Evolutionary conservation across 352 stramenopile species (phyloP).

Genomic region (Globisporangium paddicum): DNA sequence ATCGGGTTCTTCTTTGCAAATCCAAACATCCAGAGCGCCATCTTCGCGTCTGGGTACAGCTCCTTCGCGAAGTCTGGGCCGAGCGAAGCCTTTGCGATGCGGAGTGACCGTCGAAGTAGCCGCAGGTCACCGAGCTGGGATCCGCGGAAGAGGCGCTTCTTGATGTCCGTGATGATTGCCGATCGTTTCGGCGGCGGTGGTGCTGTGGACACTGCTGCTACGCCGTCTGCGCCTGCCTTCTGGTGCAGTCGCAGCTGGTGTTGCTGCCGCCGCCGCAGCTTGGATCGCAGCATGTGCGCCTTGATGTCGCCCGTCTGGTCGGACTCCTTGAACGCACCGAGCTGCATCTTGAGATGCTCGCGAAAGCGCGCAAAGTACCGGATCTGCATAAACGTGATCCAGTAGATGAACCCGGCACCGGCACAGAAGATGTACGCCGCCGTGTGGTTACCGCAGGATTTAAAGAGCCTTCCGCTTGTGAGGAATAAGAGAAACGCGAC

Average conservation of each 20-base stretch:
- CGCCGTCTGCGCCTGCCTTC: conserved; percentile 11
- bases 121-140: conserved; percentile 62
- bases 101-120: conserved; percentile 49
- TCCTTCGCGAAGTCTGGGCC: conserved; percentile 51
- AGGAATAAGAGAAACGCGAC: conserved; percentile 54
- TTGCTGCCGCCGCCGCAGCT: conserved; percentile 40
- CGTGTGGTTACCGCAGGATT: conserved; percentile 36
- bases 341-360: conserved; percentile 83
- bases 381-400: conserved; percentile 60
- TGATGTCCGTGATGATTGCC: conserved; percentile 43
- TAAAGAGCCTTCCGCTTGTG: conserved; percentile 49
- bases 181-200: conserved; percentile 19
- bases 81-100: conserved; percentile 45
- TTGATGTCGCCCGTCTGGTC: conserved; percentile 80
- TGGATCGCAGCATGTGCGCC: conserved; percentile 56
- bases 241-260: conserved; percentile 25
- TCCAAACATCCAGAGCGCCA: conserved; percentile 69
- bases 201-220: neutral
- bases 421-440: conserved; percentile 43
- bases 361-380: conserved; percentile 71
- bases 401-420: conserved; percentile 46
- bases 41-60: conserved; percentile 61
- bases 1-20: conserved; percentile 81
- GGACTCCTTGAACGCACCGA: conserved; percentile 76
- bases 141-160: conserved; percentile 70